Evolutionary conservation across 1,139 yeast genomes (phyloP).

Genomic region (Saccharomycopsis hybrid): DNA sequence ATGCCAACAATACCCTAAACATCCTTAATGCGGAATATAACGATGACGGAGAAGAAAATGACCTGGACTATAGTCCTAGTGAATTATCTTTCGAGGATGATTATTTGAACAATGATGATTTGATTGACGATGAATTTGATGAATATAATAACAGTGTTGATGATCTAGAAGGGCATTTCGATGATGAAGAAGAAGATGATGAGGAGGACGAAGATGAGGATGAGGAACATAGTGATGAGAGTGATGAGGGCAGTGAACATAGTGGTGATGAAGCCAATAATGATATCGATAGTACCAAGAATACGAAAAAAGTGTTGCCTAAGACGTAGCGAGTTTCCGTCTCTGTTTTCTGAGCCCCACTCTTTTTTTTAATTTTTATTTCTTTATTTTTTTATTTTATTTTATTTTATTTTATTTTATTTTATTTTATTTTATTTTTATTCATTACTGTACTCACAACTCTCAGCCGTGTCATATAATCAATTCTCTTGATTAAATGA

Average conservation of each 20-base stretch:
- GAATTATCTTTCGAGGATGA: slow-evolving; percentile 7
- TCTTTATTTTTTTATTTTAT: too few relatives aligned
- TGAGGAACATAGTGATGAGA: slow-evolving; percentile 21
- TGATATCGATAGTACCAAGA: neutral
- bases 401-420: too few relatives aligned
- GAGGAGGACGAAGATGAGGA: slow-evolving; percentile 23
- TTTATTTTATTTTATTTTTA: too few relatives aligned
- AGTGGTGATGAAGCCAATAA: slow-evolving; percentile 21
- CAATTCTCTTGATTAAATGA: too few relatives aligned
- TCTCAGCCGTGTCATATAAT: too few relatives aligned
- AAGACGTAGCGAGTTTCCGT: too few relatives aligned
- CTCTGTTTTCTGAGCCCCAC: too few relatives aligned
- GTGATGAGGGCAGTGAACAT: slow-evolving; percentile 20
- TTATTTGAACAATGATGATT: slow-evolving; percentile 18
- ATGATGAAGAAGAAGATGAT: slow-evolving; percentile 24
- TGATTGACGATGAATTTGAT: slow-evolving; percentile 23
- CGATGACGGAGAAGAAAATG: neutral
- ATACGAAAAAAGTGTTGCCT: too few relatives aligned
- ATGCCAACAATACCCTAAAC: neutral
- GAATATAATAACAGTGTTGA: slow-evolving; percentile 21
- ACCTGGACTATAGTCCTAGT: neutral
- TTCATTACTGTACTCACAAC: too few relatives aligned
- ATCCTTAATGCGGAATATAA: too few relatives aligned
- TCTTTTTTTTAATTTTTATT: too few relatives aligned
- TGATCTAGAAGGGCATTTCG: slow-evolving; percentile 22